Conservation (phyloP, 148 eudicot genomes). For the Arbutus unedo region DNA sequence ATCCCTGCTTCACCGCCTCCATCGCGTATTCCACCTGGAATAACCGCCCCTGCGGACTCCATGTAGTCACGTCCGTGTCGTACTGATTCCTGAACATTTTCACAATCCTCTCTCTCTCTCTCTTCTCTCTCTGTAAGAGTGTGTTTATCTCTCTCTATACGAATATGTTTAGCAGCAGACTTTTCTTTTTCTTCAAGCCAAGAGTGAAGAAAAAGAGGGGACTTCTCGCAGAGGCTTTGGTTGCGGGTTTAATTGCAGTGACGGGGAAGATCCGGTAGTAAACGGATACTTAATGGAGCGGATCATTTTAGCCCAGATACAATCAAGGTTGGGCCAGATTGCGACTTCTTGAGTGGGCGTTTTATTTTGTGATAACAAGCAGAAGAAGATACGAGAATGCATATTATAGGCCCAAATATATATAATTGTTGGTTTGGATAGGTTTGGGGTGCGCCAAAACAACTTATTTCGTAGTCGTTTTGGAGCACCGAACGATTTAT, state of each 20-base stretch:
- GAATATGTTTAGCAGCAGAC: background rate
- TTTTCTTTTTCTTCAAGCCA: constrained; percentile 44
- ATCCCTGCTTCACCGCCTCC: constrained; percentile 99
- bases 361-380: background rate
- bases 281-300: background rate
- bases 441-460: no score
- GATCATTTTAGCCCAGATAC: no score
- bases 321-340: background rate
- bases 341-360: background rate
- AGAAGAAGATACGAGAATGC: no score
- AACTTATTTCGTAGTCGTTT: no score
- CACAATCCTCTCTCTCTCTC: background rate
- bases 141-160: background rate
- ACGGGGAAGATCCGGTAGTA: background rate
- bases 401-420: no score
- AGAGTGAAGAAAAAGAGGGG: background rate
- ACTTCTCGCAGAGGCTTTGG: background rate
- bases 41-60: constrained; percentile 87
- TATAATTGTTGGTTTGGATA: no score
- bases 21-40: constrained; percentile 99
- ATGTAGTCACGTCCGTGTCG: constrained; percentile 98
- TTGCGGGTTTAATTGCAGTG: background rate
- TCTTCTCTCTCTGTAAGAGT: background rate
- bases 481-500: no score
- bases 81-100: constrained; percentile 94